Evolutionary conservation across 331 rosid genomes (phyloP), one percentile per base, ranked within the genome.

Genomic region (Cydonia oblonga): DNA sequence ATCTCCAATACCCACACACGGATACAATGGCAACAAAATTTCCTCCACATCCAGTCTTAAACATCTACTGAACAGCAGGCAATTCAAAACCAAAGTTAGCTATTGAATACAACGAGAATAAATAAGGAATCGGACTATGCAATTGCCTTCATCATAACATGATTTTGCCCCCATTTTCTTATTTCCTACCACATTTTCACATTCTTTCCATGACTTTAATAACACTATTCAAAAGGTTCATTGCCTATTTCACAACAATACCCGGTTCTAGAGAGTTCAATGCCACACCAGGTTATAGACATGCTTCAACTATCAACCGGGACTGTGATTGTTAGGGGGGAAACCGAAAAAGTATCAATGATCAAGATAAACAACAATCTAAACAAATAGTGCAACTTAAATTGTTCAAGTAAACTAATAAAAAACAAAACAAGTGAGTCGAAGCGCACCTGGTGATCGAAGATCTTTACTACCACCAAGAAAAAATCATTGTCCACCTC

Each of bases 401-500:
- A 32, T 69, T 6, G 44, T n/a, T 10, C 13, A 20, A 9, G 32
- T 30, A 14, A 33, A 22, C 7, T 9, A 32, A 46, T 29, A 58
- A 0, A 38, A 23, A 6, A 12, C 25, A 26, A 54, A 65, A 20
- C n/a, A 7, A 62, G 18, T 3, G 32, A 22, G 62, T 11, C 18
- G 12, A 35, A 23, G 2, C 61, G 35, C 71, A 91, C 99, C 99
- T 91, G 96, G 79, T 95, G 99, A 74, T 95, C 96, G 15, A 59
- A 71, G 35, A 91, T 91, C 82, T 88, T 91, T 22, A 95, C 98
- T 20, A 95, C 91, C 40, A 90, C 99, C 85, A 95, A 82, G 89
- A 95, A 91, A 77, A 95, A 95, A 84, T 95, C 99, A 83, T 91
- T 95, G 69, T 91, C 96, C 78, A 95, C 92, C 72, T 95, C 97